Conservation (phyloP, 2,329 filamentous ascomycete genomes). For the Dryadomyces quercivorus region DNA sequence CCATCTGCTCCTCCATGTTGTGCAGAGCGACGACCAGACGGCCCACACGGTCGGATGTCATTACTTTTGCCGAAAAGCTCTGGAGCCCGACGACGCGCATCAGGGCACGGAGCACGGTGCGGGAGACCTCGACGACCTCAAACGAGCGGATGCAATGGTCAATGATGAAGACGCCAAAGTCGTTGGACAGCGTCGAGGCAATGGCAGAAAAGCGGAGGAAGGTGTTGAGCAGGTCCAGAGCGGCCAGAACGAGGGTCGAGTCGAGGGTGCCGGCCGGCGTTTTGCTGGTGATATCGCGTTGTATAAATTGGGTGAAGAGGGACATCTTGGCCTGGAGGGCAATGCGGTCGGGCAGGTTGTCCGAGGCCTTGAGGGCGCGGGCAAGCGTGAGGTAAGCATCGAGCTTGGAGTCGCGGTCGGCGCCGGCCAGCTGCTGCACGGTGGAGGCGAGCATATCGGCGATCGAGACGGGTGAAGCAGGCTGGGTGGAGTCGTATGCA, state of each 20-base stretch:
- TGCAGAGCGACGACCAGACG: conserved; percentile 60
- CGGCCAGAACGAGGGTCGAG: conserved; percentile 61
- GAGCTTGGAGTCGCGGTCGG: conserved; percentile 58
- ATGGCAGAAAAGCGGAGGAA: conserved; percentile 67
- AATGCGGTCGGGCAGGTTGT: conserved; percentile 64
- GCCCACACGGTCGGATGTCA: conserved; percentile 59
- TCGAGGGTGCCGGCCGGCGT: conserved; percentile 45
- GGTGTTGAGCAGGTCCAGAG: conserved; percentile 63
- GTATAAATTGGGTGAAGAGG: conserved; percentile 68
- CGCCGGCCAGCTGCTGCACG: conserved; percentile 65
- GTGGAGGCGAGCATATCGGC: conserved; percentile 76
- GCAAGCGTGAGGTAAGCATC: conserved; percentile 81
- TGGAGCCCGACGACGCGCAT: conserved; percentile 74
- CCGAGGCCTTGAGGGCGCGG: conserved; percentile 65
- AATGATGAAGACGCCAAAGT: conserved; percentile 69
- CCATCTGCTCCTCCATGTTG: conserved; percentile 60
- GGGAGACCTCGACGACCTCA: conserved; percentile 55
- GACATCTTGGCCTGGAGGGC: conserved; percentile 65
- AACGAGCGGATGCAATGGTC: conserved; percentile 69
- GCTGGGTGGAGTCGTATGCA: conserved; percentile 16
- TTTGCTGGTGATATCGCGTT: conserved; percentile 62
- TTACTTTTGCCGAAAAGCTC: conserved; percentile 61
- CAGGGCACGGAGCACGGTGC: conserved; percentile 66
- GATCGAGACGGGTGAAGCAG: conserved; percentile 43
- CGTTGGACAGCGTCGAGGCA: conserved; percentile 56